These are phyloP conservation scores for Cornus controversa DNA, from an alignment of 148 eudicot genomes.

Conservation along the genomic window DNA sequence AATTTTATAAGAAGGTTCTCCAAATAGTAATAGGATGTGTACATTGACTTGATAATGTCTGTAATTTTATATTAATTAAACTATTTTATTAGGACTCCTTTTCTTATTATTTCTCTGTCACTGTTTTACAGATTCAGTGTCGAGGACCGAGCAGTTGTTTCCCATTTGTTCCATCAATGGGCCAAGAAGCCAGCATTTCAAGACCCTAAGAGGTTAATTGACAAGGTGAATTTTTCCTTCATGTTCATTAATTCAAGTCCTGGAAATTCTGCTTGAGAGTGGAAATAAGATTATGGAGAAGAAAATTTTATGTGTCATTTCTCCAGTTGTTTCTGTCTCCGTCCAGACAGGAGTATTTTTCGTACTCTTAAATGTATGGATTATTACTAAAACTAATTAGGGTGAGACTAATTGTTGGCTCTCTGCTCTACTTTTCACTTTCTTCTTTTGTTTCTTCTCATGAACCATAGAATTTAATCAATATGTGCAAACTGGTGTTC, in stretches of 20 bases:
- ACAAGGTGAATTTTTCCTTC: constrained; percentile 56
- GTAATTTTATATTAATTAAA: constrained; percentile 10
- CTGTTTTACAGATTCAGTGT: constrained; percentile 50
- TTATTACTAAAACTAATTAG: not conserved
- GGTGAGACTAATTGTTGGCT: not conserved
- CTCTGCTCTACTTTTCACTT: not conserved
- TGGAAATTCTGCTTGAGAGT: not conserved
- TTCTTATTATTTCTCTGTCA: constrained; percentile 3
- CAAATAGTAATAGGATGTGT: not conserved
- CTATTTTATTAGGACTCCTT: not conserved
- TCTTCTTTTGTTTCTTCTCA: constrained; percentile 1
- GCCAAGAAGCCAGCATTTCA: constrained; percentile 94
- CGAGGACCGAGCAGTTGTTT: constrained; percentile 74
- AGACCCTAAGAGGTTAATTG: constrained; percentile 77
- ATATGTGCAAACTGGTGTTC: not conserved
- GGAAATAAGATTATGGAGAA: not conserved
- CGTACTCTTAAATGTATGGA: not conserved
- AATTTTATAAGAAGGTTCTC: constrained; percentile 63
- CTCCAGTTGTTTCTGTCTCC: not conserved
- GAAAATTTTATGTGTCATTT: not conserved
- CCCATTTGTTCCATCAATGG: constrained; percentile 91
- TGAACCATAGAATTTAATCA: not conserved
- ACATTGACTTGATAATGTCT: not conserved
- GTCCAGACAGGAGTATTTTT: not conserved
- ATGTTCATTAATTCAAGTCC: not conserved